A percentile compares a stretch with the other conserved stretches of the same genome.
phyloP scores from a whole-genome alignment of 2,329 filamentous ascomycete genomes.

The Botrytis medusae region DNA sequence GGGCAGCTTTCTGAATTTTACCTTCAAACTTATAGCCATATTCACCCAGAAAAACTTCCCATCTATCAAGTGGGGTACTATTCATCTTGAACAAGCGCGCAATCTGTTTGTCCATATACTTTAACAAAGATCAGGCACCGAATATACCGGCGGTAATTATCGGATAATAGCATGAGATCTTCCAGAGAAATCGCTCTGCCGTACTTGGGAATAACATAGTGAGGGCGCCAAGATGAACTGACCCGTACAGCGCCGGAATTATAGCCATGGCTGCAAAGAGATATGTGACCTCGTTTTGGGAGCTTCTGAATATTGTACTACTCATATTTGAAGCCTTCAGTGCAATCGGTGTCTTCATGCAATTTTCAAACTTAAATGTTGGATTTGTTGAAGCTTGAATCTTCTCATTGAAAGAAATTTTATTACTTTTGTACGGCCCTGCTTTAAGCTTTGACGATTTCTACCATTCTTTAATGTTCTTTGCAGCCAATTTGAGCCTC shows the following conservation, averaged over 20 bases:
- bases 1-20: neutral
- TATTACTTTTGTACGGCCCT: neutral
- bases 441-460: neutral
- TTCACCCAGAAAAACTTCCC: neutral
- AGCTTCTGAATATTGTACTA: neutral
- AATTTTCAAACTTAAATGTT: neutral
- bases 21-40: neutral
- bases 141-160: neutral
- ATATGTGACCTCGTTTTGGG: neutral
- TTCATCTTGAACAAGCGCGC: neutral
- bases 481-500: neutral
- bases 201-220: slow-evolving; percentile 17
- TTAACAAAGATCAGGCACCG: neutral
- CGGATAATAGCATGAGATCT: slow-evolving; percentile 20
- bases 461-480: neutral
- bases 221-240: slow-evolving; percentile 18
- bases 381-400: neutral
- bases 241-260: slow-evolving; percentile 19
- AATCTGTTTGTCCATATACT: neutral
- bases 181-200: slow-evolving; percentile 19
- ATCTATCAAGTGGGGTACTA: neutral
- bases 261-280: slow-evolving; percentile 15
- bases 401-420: neutral
- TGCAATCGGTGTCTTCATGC: neutral
- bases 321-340: neutral